A percentile compares a stretch with the other conserved stretches of the same genome.
These are phyloP conservation scores for Hypoxylon sp. DNA, from an alignment of 2,329 filamentous ascomycete species.

Conservation along the genomic window DNA sequence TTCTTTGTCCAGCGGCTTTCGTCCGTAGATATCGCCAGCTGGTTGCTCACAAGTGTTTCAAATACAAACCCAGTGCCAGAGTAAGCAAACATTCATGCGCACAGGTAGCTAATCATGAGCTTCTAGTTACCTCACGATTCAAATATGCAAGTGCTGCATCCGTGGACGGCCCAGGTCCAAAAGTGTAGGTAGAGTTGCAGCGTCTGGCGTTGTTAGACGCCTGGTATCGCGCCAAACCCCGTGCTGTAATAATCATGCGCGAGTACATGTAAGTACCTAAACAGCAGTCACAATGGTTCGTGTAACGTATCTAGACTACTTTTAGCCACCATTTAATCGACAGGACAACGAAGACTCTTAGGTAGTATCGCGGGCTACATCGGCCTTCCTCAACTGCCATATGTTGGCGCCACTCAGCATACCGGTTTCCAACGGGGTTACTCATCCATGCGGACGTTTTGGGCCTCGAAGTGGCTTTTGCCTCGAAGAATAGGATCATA, in stretches of 20 bases:
- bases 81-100: conserved; percentile 26
- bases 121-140: not conserved
- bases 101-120: conserved; percentile 9
- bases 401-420: conserved; percentile 19
- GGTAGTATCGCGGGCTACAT: not conserved
- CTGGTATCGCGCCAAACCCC: not conserved
- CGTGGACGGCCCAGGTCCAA: not conserved
- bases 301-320: conserved; percentile 1
- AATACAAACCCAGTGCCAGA: conserved; percentile 13
- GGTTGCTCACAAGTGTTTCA: conserved; percentile 19
- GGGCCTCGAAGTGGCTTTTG: not conserved
- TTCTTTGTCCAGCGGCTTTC: conserved; percentile 15
- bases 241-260: not conserved
- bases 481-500: not conserved
- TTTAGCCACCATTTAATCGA: not conserved
- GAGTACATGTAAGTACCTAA: not conserved
- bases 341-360: not conserved
- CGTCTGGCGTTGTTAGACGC: not conserved
- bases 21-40: conserved; percentile 4
- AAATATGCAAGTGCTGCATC: conserved; percentile 1
- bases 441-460: not conserved
- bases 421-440: not conserved
- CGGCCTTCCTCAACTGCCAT: not conserved
- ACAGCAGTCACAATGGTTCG: not conserved
- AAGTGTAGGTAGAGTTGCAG: not conserved